A percentile compares a stretch with the other conserved stretches of the same genome.
These are phyloP conservation scores for Trichoderma arundinaceum DNA, from an alignment of 2,329 filamentous ascomycete species.

Conservation along the genomic window DNA sequence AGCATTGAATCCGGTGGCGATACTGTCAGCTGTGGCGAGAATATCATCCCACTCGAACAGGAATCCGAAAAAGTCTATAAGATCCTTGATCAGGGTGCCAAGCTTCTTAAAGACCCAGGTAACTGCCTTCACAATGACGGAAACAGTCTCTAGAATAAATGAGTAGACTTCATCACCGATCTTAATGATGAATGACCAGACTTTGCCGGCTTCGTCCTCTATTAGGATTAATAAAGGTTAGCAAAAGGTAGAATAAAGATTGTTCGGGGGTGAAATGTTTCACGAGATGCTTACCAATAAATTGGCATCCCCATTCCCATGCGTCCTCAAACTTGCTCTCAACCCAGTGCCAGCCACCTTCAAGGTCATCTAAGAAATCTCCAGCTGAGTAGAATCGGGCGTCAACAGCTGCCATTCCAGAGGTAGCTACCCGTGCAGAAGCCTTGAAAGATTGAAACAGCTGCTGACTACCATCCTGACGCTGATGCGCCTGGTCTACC, in stretches of 20 bases:
- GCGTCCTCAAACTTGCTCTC: conserved; percentile 3
- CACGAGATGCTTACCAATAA: not conserved
- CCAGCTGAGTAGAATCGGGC: not conserved
- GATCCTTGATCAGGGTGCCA: not conserved
- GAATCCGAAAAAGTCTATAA: not conserved
- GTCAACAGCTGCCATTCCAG: not conserved
- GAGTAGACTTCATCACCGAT: not conserved
- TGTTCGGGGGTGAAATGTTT: too few species aligned
- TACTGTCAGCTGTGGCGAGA: conserved; percentile 2
- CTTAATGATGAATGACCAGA: not conserved
- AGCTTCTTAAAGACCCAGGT: conserved; percentile 13
- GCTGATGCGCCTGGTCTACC: not conserved
- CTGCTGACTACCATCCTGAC: not conserved
- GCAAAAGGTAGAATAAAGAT: not conserved
- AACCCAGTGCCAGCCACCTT: not conserved
- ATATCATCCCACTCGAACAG: conserved; percentile 4
- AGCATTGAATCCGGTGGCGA: conserved; percentile 1
- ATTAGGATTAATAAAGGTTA: not conserved
- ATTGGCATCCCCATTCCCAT: not conserved
- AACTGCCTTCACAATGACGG: conserved; percentile 7
- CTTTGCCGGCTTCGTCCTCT: not conserved
- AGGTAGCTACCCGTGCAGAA: not conserved
- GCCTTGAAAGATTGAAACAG: not conserved
- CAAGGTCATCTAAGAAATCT: not conserved
- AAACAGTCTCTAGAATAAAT: not conserved